Evolutionary conservation across 371 early-diverging fungal genomes (phyloP), one percentile per base, ranked within the genome.

Genomic region (Pancytospora epiphaga): DNA sequence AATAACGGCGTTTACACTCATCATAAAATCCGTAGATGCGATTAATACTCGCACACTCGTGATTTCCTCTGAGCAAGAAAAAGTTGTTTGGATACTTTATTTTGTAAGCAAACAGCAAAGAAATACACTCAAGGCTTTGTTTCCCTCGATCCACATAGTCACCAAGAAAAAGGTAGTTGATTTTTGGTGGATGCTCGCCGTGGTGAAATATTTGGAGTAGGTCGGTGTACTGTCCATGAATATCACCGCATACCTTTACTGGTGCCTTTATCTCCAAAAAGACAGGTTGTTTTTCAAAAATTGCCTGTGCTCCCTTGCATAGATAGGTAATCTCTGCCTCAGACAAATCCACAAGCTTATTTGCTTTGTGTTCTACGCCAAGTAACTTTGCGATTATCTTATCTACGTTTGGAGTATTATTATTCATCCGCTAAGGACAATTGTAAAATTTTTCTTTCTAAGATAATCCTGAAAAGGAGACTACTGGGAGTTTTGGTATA

Each of bases 11-110:
- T 80, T 93, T 96, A 86, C 94, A 94, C 85, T 95, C 96, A 76
- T 94, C 96, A 76, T 91, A 95, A 80, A 95, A 95, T 3, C 96
- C 96, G 77, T 95, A 95, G 69, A 94, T 85, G 50, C 89, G 85
- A 66, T 92, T 95, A 18, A 94, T 90, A 76, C 88, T 89, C 56
- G 92, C 92, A 77, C 90, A 91, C 68, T 93, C 93, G 82, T 93
- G 93, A 82, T 92, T 94, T 56, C 94, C 93, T 66, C 93, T 85
- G 61, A 94, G 84, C 58, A 94, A 85, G 78, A 93, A 93, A 79
- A 94, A 93, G 84, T 92, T 93, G 74, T 90, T 89, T 33, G 92
- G 92, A 62, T 74, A 78, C 83, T 90, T 73, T 87, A 96, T 89
- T 84, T 96, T 96, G 85, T 92, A 94, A 76, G 91, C 89, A 56